phyloP scores from a whole-genome alignment of 2,329 filamentous ascomycete genomes.

The Cladosporium sp. region DNA sequence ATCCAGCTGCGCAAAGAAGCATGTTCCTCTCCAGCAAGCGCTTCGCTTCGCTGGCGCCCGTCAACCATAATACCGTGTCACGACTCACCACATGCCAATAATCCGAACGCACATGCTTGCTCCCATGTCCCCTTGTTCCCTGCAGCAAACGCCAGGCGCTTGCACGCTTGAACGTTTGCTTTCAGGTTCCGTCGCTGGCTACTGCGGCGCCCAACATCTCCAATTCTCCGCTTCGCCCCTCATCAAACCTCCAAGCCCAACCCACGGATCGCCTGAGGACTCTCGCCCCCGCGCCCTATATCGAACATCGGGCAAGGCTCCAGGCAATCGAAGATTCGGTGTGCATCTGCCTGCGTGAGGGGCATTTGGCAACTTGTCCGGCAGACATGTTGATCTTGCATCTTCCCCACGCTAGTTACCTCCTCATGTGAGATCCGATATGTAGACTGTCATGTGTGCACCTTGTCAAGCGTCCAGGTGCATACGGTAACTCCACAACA shows the following conservation, averaged over 20 bases:
- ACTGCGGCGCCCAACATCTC: neutral
- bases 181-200: neutral
- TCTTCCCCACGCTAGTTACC: too few species aligned
- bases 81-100: too few species aligned
- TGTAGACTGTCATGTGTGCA: too few species aligned
- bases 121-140: neutral
- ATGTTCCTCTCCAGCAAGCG: neutral
- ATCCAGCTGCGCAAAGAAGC: too few species aligned
- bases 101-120: neutral
- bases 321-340: too few species aligned
- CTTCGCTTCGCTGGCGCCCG: neutral
- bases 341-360: too few species aligned
- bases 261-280: neutral
- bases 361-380: too few species aligned
- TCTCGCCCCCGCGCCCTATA: neutral
- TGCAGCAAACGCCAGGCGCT: neutral
- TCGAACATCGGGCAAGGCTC: neutral
- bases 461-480: too few species aligned
- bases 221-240: neutral
- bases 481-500: too few species aligned
- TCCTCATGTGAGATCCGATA: too few species aligned
- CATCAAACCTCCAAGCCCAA: neutral
- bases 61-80: neutral
- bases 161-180: too few species aligned
- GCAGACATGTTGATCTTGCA: too few species aligned